Base-by-base conservation (phyloP, 331 rosid species). In the Telfairia occidentalis region DNA sequence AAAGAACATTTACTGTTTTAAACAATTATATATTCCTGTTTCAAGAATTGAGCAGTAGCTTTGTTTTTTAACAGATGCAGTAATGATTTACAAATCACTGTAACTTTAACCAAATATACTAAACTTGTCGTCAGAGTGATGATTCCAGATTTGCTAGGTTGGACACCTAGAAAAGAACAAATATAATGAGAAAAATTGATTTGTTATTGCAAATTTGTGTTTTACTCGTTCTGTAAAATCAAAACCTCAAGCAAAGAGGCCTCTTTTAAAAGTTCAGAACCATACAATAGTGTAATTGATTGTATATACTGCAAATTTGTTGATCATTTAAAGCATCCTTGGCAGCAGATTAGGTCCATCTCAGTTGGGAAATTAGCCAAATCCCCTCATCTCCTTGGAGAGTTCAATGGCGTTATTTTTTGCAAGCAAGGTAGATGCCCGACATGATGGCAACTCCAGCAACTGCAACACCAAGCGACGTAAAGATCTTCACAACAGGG, bases 381-480 rank as follows among this genome's bases (percentile, higher is more conserved):
- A 16, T 2, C 71, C 40, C 5, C 23, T 58, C 34, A n/a, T 24
- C 50, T 3, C n/a, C 66, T 29, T 29, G 18, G 23, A 65, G 45
- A 35, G 18, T 64, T 69, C 35, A 6, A 26, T 43, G 15, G 15
- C 10, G 55, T 84, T 80, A 91, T 73, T 89, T 93, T 87, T 83
- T 91, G 81, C 76, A 78, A 8, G 92, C 80, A 37, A 87, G 81
- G 82, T 90, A 92, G 75, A 95, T 81, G 80, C 99, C 96, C 0
- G 96, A 90, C 63, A 90, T 26, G 30, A 95, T 86, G 79, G 93
- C 97, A 24, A 43, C 87, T 55, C 96, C 97, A 5, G 86, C 92
- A 64, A 85, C 93, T 0, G 86, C 92, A 73, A 86, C 85, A 24
- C 93, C 93, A 0, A 83, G 54, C 10, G 90, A 82, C 42, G 86